Conservation (phyloP, 169 alveolate genomes). For the Plasmodium coatneyi region DNA sequence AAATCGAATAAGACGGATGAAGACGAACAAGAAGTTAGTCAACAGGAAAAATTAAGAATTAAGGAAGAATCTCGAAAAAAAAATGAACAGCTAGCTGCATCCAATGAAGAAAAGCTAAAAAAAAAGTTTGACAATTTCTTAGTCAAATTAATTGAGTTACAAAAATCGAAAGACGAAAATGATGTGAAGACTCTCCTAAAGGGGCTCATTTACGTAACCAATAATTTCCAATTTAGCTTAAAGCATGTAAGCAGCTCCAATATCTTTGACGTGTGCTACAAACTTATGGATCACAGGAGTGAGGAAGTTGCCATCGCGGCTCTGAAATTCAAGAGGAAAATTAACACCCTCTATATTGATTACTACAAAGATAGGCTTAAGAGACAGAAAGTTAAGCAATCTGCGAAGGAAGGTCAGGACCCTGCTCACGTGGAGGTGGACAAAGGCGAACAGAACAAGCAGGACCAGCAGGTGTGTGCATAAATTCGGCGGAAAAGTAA, state of each 20-base stretch:
- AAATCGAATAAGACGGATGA: constrained; percentile 9
- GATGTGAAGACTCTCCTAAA: constrained; percentile 34
- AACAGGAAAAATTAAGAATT: neutral
- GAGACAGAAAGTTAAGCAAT: neutral
- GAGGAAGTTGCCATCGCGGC: constrained; percentile 74
- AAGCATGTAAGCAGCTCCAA: constrained; percentile 43
- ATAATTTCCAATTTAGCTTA: constrained; percentile 41
- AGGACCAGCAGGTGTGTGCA: neutral
- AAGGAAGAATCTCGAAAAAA: constrained; percentile 2
- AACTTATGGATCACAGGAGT: constrained; percentile 66
- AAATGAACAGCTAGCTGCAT: neutral
- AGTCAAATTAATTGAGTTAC: constrained; percentile 43
- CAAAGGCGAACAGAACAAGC: neutral
- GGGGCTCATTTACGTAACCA: constrained; percentile 51
- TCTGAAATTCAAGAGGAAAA: constrained; percentile 58
- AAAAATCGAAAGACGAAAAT: constrained; percentile 60
- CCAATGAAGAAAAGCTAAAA: constrained; percentile 52
- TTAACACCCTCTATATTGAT: constrained; percentile 39
- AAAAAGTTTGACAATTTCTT: constrained; percentile 46
- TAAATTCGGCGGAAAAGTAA: neutral
- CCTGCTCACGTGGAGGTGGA: neutral
- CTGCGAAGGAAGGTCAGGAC: neutral
- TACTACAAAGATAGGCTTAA: constrained; percentile 41
- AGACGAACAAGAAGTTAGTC: neutral
- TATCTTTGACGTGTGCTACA: constrained; percentile 59